Conservation (phyloP, 495 filamentous ascomycete species). For the Schizothecium vesticola region DNA sequence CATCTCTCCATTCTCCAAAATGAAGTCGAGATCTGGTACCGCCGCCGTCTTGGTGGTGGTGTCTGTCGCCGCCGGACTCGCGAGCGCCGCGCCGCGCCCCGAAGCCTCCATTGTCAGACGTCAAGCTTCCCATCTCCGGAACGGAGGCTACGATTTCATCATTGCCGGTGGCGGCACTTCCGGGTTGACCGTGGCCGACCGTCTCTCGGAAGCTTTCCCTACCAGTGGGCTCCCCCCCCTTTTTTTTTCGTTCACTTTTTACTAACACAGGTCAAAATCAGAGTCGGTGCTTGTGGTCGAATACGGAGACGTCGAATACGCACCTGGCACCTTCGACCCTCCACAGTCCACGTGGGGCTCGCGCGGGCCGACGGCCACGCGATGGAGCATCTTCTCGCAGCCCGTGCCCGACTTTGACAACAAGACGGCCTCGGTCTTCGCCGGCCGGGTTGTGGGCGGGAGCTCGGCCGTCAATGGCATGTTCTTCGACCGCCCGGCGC, state of each 20-base stretch:
- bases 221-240: not conserved
- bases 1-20: no score
- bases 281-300: constrained; percentile 9
- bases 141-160: constrained; percentile 6
- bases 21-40: no score
- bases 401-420: constrained; percentile 6
- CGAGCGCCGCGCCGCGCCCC: no score
- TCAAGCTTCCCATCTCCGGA: no score
- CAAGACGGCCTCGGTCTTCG: constrained; percentile 1
- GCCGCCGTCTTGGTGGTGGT: no score
- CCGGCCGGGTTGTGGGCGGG: constrained; percentile 4
- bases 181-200: not conserved
- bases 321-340: constrained; percentile 9
- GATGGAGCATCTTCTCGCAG: not conserved
- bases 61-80: no score
- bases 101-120: no score
- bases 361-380: not conserved
- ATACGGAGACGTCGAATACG: constrained; percentile 12
- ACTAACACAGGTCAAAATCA: not conserved
- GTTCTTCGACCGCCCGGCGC: constrained; percentile 11
- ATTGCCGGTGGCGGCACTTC: not conserved
- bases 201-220: not conserved
- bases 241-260: no score
- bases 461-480: constrained; percentile 9
- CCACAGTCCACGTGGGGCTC: not conserved